Evolutionary conservation across 345 rosid species (phyloP).

Genomic region (Acer campestre): DNA sequence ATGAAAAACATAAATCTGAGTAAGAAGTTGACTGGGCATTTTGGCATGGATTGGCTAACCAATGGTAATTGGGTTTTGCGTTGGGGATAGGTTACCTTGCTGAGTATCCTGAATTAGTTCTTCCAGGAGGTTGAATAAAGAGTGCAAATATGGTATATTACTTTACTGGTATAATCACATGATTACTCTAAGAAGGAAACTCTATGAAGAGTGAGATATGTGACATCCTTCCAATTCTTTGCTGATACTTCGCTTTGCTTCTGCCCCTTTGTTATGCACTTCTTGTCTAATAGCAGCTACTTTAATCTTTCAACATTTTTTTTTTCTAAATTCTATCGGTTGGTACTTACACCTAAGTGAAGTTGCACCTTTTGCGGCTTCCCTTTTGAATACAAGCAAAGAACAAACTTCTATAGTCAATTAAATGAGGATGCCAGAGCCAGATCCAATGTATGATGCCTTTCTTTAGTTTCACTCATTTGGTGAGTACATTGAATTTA

Average conservation of each 20-base stretch:
- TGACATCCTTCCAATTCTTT: neutral
- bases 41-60: neutral
- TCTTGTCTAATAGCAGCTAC: neutral
- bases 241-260: neutral
- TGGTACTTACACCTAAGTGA: neutral
- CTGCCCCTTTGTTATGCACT: neutral
- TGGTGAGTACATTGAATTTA: neutral
- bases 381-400: neutral
- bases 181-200: neutral
- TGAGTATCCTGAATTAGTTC: neutral
- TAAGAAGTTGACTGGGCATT: neutral
- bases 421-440: neutral
- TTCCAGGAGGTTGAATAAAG: no score
- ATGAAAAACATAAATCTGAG: neutral
- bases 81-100: neutral
- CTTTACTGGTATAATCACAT: neutral
- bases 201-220: neutral
- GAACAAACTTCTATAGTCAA: neutral
- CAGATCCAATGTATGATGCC: neutral
- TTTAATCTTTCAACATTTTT: neutral
- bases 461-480: neutral
- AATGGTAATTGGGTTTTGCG: neutral
- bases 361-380: neutral
- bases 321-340: neutral
- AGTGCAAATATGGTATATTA: neutral